Base-by-base conservation (phyloP, 805 yeast species). In the Pichia deserticola region DNA sequence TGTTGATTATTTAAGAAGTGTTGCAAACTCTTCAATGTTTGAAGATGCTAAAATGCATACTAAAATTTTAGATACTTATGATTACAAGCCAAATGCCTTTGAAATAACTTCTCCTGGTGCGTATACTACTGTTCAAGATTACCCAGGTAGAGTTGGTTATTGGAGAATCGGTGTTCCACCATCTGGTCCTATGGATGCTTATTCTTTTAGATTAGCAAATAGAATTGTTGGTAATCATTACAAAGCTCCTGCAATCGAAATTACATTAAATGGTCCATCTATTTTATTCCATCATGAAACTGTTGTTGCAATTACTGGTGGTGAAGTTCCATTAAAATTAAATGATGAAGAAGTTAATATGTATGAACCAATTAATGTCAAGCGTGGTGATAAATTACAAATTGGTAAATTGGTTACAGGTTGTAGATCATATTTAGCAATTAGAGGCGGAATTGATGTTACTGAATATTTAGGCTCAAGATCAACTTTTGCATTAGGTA, bases 81-180 rank as follows among this genome's bases (percentile, higher is more conserved):
- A 79, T 48, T 92, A 90, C 71, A 70, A 73, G 46, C 90, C 97
- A 5, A 76, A 79, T 49, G 96, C 97, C 3, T 77, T 92, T 66
- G 98, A 92, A 69, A 77, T 92, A 39, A 66, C 84, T 34, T 69
- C 80, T 41, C 97, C 98, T 2, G 99, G 99, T 60, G 92, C 97
- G 40, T 89, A 89, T 69, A 92, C 98, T 36, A 87, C 97, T 4
- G 92, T 92, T 44, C 99, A 92, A 71, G 99, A 93, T 68, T 93
- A 82, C 67, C 95, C 96, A 15, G 96, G 95, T 47, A 83, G 99
- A 72, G 74, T 74, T 48, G 84, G 89, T n/a, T 75, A 75, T 65
- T 86, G 95, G 95, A 81, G 86, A 62, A 78, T 86, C 58, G 99
- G 99, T 65, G 98, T 92, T 49, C 99, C 99, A 29, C 98, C 98